These are phyloP conservation scores for Colletotrichum spinosum DNA, from an alignment of 2,329 filamentous ascomycete genomes.

Conservation along the genomic window DNA sequence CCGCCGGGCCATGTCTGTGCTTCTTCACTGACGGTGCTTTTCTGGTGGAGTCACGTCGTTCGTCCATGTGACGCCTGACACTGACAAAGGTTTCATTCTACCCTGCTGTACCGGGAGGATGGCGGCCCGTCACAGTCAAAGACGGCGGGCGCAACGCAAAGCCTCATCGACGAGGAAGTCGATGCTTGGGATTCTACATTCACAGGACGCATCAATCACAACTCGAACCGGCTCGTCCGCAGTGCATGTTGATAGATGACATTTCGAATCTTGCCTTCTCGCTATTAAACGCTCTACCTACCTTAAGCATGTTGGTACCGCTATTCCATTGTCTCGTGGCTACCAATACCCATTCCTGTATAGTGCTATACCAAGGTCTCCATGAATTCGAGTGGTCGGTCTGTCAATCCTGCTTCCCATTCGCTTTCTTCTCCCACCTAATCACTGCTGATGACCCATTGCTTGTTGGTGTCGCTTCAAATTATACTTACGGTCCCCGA, in stretches of 20 bases:
- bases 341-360: no score
- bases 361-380: slow-evolving; percentile 6
- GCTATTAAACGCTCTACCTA: no score
- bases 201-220: no score
- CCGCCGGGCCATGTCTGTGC: slow-evolving; percentile 28
- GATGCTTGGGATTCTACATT: no score
- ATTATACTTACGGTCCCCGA: slow-evolving; percentile 67
- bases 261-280: no score
- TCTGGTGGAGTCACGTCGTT: slow-evolving; percentile 14
- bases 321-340: no score
- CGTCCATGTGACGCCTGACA: not conserved
- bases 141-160: no score
- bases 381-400: slow-evolving; percentile 39
- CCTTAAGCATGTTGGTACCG: not conserved
- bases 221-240: no score
- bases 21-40: slow-evolving; percentile 17
- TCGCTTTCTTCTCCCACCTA: slow-evolving; percentile 52
- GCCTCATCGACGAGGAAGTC: no score
- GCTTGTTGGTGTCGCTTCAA: slow-evolving; percentile 67
- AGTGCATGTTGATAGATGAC: no score
- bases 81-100: slow-evolving; percentile 15
- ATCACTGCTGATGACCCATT: slow-evolving; percentile 60
- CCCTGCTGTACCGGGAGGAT: not conserved
- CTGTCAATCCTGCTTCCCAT: slow-evolving; percentile 63
- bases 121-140: no score